Base-by-base conservation (phyloP, 257 asterid species). In the Misopates orontium region DNA sequence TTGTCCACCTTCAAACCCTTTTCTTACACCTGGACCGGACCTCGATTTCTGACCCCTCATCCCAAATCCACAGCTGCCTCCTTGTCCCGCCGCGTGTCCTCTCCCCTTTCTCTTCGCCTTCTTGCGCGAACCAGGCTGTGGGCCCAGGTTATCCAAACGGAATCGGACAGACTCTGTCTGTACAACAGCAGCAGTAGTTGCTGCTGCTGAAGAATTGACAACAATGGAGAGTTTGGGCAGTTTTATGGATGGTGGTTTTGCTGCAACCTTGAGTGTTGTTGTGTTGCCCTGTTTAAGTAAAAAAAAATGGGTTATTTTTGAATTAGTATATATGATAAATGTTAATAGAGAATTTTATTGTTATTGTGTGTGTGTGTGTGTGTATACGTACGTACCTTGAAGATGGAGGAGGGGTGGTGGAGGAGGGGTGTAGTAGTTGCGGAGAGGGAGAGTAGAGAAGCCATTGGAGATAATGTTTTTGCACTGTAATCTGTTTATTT, bases 61-160 rank as follows among this genome's bases (percentile, higher is more conserved):
- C 14, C 88, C 88, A 22, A 80, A 83, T 56, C 88, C 88, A 71
- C 99, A 94, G 79, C 99, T 94, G 59, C 97, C 99, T 18, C 97
- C 97, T 71, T 88, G 99, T 39, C 99, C 99, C 44, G 99, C 97
- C 61, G 91, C 61, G 47, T 94, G 99, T 41, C 99, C 97, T 66
- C 99, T 76, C 41, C 99, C 99, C 78, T 88, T 94, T 57, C 99
- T 82, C 80, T 93, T 93, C 10, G 85, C 80, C 23, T 87, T 90
- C 87, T 88, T 90, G 47, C 85, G 73, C 0, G 90, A 81, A 67
- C 90, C 90, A 3, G 90, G 97, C 60, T 92, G 97, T 5, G 99
- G 99, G 12, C 96, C 99, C 81, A 94, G 73, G 70, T 94, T 94
- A 66, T 88, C 77, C 0, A 94, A 88, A 67, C 99, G 80, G 55